These are phyloP conservation scores for Auriculariales sp. DNA, from an alignment of 768 basidiomycete species.

Conservation along the genomic window DNA sequence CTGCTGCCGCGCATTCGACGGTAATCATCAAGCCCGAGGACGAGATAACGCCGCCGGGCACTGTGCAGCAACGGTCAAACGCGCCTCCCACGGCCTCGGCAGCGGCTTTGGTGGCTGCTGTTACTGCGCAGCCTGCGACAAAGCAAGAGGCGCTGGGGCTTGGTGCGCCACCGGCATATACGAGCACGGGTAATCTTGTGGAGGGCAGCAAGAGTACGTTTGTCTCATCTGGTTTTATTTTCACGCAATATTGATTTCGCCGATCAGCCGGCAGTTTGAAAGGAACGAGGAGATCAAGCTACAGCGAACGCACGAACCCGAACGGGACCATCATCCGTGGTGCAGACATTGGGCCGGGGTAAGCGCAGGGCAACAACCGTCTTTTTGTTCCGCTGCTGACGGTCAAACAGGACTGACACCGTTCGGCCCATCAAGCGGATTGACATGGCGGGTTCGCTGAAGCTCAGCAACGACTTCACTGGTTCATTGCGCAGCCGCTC, in stretches of 20 bases:
- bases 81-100: conserved; percentile 18
- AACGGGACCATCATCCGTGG: conserved; percentile 63
- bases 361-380: conserved; percentile 3
- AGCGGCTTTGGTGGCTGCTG: conserved; percentile 14
- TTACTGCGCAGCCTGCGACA: neutral
- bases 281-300: conserved; percentile 54
- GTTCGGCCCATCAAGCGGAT: conserved; percentile 90
- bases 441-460: conserved; percentile 61
- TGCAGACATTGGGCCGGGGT: conserved; percentile 74
- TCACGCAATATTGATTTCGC: neutral
- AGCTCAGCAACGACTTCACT: conserved; percentile 67
- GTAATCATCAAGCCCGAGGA: conserved; percentile 37
- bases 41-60: conserved; percentile 28
- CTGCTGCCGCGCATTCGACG: conserved; percentile 52
- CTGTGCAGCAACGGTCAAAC: conserved; percentile 24
- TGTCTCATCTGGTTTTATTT: neutral
- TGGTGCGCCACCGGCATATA: conserved; percentile 61
- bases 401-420: conserved; percentile 42
- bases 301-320: conserved; percentile 53
- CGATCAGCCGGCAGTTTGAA: conserved; percentile 42
- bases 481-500: conserved; percentile 48
- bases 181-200: conserved; percentile 3
- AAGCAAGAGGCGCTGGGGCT: conserved; percentile 12
- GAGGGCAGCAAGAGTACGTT: neutral
- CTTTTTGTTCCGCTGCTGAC: neutral